Conservation (phyloP, 2,329 filamentous ascomycete species). For the Cercospora beticola region DNA sequence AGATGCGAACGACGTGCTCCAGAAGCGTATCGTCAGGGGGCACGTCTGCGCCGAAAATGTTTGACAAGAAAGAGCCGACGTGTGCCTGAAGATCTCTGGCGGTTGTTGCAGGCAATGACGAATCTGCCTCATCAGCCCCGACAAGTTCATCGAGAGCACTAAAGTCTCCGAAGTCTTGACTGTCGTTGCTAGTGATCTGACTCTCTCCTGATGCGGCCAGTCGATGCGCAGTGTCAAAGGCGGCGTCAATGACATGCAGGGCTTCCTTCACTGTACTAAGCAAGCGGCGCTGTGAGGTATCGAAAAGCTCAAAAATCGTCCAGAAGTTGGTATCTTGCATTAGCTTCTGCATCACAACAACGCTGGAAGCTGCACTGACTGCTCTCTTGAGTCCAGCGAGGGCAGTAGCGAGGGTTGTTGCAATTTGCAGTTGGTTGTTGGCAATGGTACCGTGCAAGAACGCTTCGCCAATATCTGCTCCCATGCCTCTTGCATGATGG, state of each 20-base stretch:
- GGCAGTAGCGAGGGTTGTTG: slow-evolving; percentile 54
- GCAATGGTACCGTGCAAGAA: slow-evolving; percentile 54
- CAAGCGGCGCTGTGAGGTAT: slow-evolving; percentile 43
- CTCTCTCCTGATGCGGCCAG: slow-evolving; percentile 29
- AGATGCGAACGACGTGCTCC: slow-evolving; percentile 54
- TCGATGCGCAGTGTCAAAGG: slow-evolving; percentile 34
- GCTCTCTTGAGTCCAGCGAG: slow-evolving; percentile 53
- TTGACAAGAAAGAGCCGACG: slow-evolving; percentile 57
- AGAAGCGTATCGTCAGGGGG: slow-evolving; percentile 56
- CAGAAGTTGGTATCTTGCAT: slow-evolving; percentile 43
- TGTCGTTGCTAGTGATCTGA: slow-evolving; percentile 55
- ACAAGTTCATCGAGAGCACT: slow-evolving; percentile 51
- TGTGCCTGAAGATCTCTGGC: slow-evolving; percentile 48
- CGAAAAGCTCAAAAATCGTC: slow-evolving; percentile 53
- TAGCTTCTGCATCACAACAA: slow-evolving; percentile 33
- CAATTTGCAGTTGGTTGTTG: slow-evolving; percentile 58
- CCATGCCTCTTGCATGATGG: slow-evolving; percentile 39
- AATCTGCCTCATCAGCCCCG: slow-evolving; percentile 6
- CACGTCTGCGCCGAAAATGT: slow-evolving; percentile 60
- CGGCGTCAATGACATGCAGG: slow-evolving; percentile 50
- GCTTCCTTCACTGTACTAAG: slow-evolving; percentile 50
- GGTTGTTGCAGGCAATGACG: background rate
- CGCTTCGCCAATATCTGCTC: slow-evolving; percentile 44
- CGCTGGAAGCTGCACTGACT: slow-evolving; percentile 41
- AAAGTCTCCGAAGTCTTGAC: slow-evolving; percentile 64